These are phyloP conservation scores for Yamadazyma atmosphaerica DNA, from an alignment of 1,139 yeast genomes.

Conservation along the genomic window DNA sequence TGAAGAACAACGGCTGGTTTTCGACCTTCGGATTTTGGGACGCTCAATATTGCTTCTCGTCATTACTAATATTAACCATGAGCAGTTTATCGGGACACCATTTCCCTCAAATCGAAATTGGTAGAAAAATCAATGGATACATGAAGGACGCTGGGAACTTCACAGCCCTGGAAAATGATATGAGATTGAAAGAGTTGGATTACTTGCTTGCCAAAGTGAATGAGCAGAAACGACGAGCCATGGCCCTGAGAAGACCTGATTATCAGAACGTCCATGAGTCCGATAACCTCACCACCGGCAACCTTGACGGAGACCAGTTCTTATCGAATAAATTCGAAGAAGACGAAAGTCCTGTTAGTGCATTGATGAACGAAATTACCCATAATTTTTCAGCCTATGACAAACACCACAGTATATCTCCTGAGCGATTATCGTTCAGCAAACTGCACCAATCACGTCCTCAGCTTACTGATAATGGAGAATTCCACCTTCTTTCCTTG, in stretches of 20 bases:
- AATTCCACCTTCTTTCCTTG: not conserved
- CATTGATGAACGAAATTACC: constrained; percentile 12
- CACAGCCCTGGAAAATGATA: constrained; percentile 24
- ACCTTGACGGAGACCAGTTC: not conserved
- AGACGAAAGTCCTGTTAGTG: constrained; percentile 5
- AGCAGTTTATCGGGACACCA: constrained; percentile 32
- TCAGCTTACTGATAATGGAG: not conserved
- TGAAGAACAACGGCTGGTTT: constrained; percentile 34
- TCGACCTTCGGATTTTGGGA: constrained; percentile 55
- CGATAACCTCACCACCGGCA: not conserved
- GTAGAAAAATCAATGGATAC: constrained; percentile 17
- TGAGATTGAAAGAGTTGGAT: constrained; percentile 23
- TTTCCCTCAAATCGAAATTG: constrained; percentile 29
- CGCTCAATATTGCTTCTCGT: constrained; percentile 54
- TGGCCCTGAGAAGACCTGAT: not conserved
- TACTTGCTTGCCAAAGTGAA: constrained; percentile 6
- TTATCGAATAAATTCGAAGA: too few relatives aligned
- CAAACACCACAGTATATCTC: not conserved
- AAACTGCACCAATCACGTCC: not conserved
- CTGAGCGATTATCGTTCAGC: not conserved
- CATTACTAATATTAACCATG: constrained; percentile 77
- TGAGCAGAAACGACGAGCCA: constrained; percentile 5
- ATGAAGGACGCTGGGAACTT: constrained; percentile 17
- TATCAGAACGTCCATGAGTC: not conserved
- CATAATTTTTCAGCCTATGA: constrained; percentile 8